Evolutionary conservation across 257 asterid genomes (phyloP).

Genomic region (Nicotiana tabacum): DNA sequence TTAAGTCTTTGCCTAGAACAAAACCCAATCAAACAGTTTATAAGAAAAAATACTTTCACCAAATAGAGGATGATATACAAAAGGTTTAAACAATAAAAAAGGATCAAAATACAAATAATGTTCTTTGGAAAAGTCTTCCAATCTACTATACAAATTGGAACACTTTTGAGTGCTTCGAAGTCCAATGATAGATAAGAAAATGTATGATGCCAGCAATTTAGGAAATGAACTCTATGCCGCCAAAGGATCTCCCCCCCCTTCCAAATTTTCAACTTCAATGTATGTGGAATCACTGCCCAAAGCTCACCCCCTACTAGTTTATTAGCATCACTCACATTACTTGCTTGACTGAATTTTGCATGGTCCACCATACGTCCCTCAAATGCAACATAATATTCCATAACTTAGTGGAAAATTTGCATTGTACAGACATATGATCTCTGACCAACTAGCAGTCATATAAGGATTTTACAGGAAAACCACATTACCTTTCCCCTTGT

Average conservation of each 20-base stretch:
- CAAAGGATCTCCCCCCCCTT: background rate
- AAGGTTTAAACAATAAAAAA: background rate
- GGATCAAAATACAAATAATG: background rate
- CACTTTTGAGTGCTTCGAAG: background rate
- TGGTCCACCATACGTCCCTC: background rate
- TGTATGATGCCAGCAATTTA: background rate
- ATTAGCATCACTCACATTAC: background rate
- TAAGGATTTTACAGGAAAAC: background rate
- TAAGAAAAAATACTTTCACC: background rate
- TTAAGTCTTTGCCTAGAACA: constrained; percentile 54
- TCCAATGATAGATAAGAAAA: background rate
- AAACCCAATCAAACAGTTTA: background rate
- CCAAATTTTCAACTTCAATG: background rate
- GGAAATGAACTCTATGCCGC: background rate
- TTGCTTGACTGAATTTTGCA: background rate
- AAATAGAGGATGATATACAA: background rate
- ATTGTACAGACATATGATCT: no score
- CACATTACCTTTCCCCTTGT: background rate
- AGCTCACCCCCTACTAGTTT: background rate
- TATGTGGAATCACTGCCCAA: background rate
- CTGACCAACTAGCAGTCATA: background rate
- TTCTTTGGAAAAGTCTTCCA: background rate
- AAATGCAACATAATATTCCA: background rate
- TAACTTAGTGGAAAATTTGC: background rate
- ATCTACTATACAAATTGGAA: background rate